Conservation (phyloP, 2,329 filamentous ascomycete genomes). For the Arthrinium puccinioides region DNA sequence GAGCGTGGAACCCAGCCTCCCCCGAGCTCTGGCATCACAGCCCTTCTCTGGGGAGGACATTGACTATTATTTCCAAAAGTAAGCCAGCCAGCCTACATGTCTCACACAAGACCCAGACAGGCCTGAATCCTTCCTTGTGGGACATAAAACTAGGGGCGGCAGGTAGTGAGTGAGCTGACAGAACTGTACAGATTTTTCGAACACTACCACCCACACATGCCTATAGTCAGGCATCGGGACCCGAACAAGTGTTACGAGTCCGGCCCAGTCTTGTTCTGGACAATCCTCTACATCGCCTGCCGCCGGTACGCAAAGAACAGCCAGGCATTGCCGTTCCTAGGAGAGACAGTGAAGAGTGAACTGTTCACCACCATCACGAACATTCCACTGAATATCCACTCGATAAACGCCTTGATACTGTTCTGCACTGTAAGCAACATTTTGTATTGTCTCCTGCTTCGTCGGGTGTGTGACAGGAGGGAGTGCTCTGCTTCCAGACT, state of each 20-base stretch:
- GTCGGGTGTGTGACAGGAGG: no score
- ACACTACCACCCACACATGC: slow-evolving; percentile 44
- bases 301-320: slow-evolving; percentile 40
- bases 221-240: slow-evolving; percentile 39
- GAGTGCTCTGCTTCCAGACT: no score
- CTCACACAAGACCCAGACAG: no score
- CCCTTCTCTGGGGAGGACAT: slow-evolving; percentile 46
- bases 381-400: slow-evolving; percentile 36
- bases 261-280: slow-evolving; percentile 45
- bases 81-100: no score
- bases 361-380: slow-evolving; percentile 35
- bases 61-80: slow-evolving; percentile 49
- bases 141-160: neutral
- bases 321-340: slow-evolving; percentile 34
- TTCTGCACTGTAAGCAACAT: no score
- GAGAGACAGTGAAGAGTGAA: slow-evolving; percentile 38
- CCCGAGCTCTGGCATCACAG: slow-evolving; percentile 38
- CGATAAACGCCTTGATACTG: slow-evolving; percentile 44
- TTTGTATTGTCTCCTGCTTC: no score
- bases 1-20: slow-evolving; percentile 18
- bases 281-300: slow-evolving; percentile 42
- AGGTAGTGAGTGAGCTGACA: no score
- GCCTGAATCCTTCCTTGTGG: neutral
- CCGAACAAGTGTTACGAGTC: slow-evolving; percentile 43
- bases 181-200: slow-evolving; percentile 37